Base-by-base conservation (phyloP, 805 yeast genomes). In the Ogataea haglerorum region DNA sequence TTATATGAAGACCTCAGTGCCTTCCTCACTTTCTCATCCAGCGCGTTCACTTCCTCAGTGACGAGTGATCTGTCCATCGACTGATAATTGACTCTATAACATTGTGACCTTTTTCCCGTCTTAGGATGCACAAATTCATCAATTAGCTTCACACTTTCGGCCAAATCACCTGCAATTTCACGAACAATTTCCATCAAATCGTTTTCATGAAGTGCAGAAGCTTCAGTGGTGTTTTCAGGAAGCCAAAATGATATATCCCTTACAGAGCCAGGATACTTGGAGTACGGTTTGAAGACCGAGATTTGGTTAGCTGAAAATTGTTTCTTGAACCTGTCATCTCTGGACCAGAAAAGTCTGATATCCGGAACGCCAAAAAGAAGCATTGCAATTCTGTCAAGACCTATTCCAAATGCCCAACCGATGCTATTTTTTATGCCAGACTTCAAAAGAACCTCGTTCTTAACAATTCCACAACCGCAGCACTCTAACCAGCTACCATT, bases 331-430 rank as follows among this genome's bases (percentile, higher is more conserved):
- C 96, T 69, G 38, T 77, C 78, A 63, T 93, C 96, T 27, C 64
- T 53, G 1, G 96, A 75, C 99, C 99, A 93, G 63, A 93, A 87
- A 34, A 91, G 67, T 48, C 99, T 73, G 47, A 93, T 93, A 60
- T 93, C 99, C 2, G 98, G 98, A 33, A 93, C 83, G 16, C 95
- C 96, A 65, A 90, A 93, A 37, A 93, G 69, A 14, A 93, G 68
- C 99, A 93, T 93, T 26, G 99, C 98, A 43, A 91, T 78, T 56
- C 99, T 74, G 61, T 93, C 99, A 36, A 93, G 70, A 0, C 99
- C 99, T 37, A 93, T 72, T 14, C 99, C 99, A 67, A 93, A 93
- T 2, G 99, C 99, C 98, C 99, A 93, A 3, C 96, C 95, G 32
- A 91, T 71, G 17, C 80, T 75, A 45, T 78, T 73, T 17, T 73